Base-by-base conservation (phyloP, 306 rosid genomes). In the Cercis canadensis region DNA sequence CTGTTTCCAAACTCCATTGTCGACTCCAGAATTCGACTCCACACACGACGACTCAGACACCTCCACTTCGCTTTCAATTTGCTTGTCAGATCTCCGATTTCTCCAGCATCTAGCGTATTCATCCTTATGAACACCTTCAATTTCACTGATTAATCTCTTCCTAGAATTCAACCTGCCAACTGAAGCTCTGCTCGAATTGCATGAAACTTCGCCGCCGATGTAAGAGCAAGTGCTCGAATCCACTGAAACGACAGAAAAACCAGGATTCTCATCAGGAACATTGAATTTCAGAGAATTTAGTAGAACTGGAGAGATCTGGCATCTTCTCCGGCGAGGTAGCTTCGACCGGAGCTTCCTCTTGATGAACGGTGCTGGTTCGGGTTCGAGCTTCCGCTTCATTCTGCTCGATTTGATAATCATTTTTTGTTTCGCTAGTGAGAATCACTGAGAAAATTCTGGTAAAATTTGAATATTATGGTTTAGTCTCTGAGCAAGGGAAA, bases 41-140 rank as follows among this genome's bases (percentile, higher is more conserved):
- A 91, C 99, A 12, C 97, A 94, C 45, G 99, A 90, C 51, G 83
- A 75, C 67, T 89, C 92, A 0, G 97, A 87, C 4, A 78, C 77
- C 50, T 90, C 91, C 3, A 61, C 74, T 39, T 81, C 90, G n/a
- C 77, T 76, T 46, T 56, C 80, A 14, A 16, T 68, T 29, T 62
- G 69, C 69, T 75, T 76, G 59, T 58, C 51, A 14, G 80, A 83
- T 32, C 70, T 60, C 33, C 76, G 66, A 66, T 60, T 67, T 39
- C 81, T 80, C 55, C 47, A 19, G 5, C 62, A 55, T 18, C 72
- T 49, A 0, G 11, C 67, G 16, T 69, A 40, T 1, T 50, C 15
- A 46, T 14, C 61, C 31, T 72, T 58, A 47, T 16, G 49, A 67
- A 29, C 40, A 4, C 43, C 54, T 61, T 43, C 75, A 24, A 16